Conservation (phyloP, 352 stramenopile genomes). For the Elongisporangium senticosum region DNA sequence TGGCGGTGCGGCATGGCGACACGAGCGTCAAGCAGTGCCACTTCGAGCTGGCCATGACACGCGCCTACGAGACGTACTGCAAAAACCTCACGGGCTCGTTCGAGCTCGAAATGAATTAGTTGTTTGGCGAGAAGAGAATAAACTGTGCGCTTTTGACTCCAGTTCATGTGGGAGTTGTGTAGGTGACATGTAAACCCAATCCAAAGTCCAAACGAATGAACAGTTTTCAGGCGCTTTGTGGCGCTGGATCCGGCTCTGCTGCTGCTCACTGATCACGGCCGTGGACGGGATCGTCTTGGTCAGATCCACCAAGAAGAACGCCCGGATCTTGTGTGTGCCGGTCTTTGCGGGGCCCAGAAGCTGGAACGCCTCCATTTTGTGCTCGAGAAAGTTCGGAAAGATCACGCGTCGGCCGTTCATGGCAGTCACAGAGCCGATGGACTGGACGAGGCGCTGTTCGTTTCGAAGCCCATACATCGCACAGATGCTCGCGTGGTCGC, state of each 20-base stretch:
- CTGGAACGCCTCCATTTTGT: constrained; percentile 42
- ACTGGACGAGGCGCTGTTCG: constrained; percentile 16
- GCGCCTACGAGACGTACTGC: constrained; percentile 51
- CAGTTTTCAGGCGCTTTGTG: no score
- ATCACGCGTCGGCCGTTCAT: constrained; percentile 23
- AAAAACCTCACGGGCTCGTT: constrained; percentile 53
- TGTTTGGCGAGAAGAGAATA: background rate
- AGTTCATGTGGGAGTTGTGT: no score
- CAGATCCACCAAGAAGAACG: constrained; percentile 43
- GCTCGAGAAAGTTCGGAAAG: constrained; percentile 38
- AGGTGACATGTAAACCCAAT: no score
- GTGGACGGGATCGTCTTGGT: constrained; percentile 23
- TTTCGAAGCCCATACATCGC: constrained; percentile 24
- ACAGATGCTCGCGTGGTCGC: constrained; percentile 18
- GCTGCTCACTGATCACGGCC: constrained; percentile 28
- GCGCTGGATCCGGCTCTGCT: constrained; percentile 24
- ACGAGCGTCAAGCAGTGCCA: constrained; percentile 55
- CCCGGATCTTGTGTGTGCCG: constrained; percentile 39
- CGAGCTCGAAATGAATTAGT: constrained; percentile 46
- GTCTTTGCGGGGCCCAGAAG: constrained; percentile 21
- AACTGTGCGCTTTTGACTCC: background rate
- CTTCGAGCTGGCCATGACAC: constrained; percentile 72
- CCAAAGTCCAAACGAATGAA: no score
- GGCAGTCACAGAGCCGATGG: constrained; percentile 15
- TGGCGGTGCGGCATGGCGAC: constrained; percentile 67